Conservation (phyloP, 2,329 filamentous ascomycete species). For the Tolypocladium tropicale region DNA sequence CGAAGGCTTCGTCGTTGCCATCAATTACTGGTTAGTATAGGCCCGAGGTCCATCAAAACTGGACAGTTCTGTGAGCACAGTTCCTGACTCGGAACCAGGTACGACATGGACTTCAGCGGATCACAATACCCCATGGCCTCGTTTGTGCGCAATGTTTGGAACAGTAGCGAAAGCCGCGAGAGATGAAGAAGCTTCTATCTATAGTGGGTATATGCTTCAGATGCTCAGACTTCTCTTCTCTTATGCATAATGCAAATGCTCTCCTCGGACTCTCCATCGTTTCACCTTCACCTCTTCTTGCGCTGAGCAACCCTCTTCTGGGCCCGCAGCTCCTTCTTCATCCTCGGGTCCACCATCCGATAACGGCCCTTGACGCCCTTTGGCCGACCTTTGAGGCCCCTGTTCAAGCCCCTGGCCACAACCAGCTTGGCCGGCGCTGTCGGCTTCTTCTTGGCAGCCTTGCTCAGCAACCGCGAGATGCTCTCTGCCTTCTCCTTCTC, state of each 20-base stretch:
- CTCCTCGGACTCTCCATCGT: neutral
- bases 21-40: constrained; percentile 64
- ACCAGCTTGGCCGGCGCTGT: constrained; percentile 77
- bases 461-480: constrained; percentile 72
- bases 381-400: constrained; percentile 75
- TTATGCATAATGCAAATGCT: neutral
- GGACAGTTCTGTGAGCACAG: neutral
- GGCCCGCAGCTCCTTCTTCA: constrained; percentile 93
- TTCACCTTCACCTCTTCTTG: constrained; percentile 27
- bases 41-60: neutral
- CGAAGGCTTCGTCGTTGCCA: constrained; percentile 65
- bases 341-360: constrained; percentile 87
- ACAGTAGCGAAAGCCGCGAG: neutral
- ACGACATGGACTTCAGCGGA: constrained; percentile 69
- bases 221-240: neutral
- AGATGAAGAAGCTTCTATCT: neutral
- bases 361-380: constrained; percentile 92
- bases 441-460: constrained; percentile 77
- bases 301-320: constrained; percentile 71
- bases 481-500: constrained; percentile 91
- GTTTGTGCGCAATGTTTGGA: constrained; percentile 37
- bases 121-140: constrained; percentile 51
- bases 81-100: constrained; percentile 36
- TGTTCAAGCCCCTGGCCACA: constrained; percentile 76
- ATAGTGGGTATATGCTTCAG: neutral